Conservation (phyloP, 768 basidiomycete species). For the Podaxis pistillaris region DNA sequence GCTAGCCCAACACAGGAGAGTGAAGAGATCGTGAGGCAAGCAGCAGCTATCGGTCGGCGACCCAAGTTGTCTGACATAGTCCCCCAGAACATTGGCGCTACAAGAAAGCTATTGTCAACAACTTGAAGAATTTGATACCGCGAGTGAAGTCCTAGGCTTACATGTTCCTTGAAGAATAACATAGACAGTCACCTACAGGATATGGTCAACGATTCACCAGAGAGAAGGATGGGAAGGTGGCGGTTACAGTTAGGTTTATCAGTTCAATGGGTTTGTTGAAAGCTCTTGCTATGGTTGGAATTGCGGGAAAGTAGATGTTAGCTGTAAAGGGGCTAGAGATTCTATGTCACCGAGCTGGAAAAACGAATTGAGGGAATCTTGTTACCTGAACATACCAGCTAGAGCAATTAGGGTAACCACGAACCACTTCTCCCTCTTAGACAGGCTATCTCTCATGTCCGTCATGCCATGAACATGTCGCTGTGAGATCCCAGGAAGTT, state of each 20-base stretch:
- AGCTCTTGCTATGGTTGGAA: constrained; percentile 60
- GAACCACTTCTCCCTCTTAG: constrained; percentile 61
- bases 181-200: constrained; percentile 58
- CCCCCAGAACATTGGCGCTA: constrained; percentile 69
- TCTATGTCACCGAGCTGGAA: not conserved
- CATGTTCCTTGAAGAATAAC: constrained; percentile 58
- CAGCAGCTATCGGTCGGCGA: constrained; percentile 59
- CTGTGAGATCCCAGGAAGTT: not conserved
- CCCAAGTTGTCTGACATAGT: constrained; percentile 68
- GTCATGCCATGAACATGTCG: not conserved
- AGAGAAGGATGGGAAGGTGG: not conserved
- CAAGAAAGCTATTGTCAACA: not conserved
- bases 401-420: constrained; percentile 56
- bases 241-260: constrained; percentile 70
- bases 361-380: not conserved
- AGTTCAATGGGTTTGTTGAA: constrained; percentile 67
- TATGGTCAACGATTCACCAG: not conserved
- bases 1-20: constrained; percentile 66
- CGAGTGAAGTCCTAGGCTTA: not conserved
- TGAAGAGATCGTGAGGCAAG: constrained; percentile 61
- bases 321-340: constrained; percentile 60
- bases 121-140: too few relatives aligned
- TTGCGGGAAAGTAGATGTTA: constrained; percentile 78
- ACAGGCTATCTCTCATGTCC: constrained; percentile 41
- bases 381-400: constrained; percentile 63